Percentiles rank a stretch among this genome's conserved stretches.
These are phyloP conservation scores for Prototheca cutis DNA, from an alignment of 163 green algal genomes.

Conservation along the genomic window DNA sequence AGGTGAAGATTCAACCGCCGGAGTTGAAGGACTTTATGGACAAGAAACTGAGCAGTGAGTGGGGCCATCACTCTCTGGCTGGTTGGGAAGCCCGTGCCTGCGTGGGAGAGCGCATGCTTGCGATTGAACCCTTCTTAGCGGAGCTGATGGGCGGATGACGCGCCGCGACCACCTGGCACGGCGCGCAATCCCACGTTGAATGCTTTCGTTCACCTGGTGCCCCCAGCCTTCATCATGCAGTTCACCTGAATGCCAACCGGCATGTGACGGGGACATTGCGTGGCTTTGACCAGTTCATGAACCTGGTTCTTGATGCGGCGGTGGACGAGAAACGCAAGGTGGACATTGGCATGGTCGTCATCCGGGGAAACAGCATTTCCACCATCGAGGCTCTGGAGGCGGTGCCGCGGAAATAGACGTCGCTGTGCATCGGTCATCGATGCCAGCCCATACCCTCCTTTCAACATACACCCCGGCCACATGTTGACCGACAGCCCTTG, in stretches of 20 bases:
- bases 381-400: constrained; percentile 42
- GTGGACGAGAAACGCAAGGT: constrained; percentile 82
- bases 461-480: no score
- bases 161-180: no score
- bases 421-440: no score
- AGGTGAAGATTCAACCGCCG: constrained; percentile 82
- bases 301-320: constrained; percentile 91
- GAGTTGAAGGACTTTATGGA: constrained; percentile 98
- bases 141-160: background rate
- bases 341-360: constrained; percentile 96
- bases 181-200: no score
- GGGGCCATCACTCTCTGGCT: background rate
- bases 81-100: no score
- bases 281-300: constrained; percentile 99
- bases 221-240: constrained; percentile 32
- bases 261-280: constrained; percentile 88
- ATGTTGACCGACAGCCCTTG: no score
- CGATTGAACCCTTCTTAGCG: background rate
- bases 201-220: background rate
- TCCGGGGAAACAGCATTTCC: constrained; percentile 41
- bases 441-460: no score
- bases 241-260: constrained; percentile 89
- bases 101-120: no score
- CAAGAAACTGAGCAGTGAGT: constrained; percentile 86
- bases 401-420: no score